Evolutionary conservation across 768 basidiomycete species (phyloP), one percentile per base, ranked within the genome.

Genomic region (Amanita inopinata): DNA sequence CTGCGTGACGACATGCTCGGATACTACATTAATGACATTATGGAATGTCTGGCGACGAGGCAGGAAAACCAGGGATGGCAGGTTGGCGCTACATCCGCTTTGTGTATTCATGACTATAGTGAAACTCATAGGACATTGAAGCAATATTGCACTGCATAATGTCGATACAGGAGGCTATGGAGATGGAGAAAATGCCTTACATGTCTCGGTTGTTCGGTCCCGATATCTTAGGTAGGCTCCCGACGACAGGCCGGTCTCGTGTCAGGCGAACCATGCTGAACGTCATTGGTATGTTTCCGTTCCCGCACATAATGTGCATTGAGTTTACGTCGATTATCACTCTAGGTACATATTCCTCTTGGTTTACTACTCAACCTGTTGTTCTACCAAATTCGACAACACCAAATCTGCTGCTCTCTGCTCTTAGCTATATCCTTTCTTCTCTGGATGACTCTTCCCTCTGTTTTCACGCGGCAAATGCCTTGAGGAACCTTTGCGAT

Each of bases 401-500:
- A 2, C 54, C 71, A 0, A 64, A 69, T 17, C 64, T 82, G 7
- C 66, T 89, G 1, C 73, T 86, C 62, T 73, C 69, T 28, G 76
- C 74, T 0, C 69, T 89, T 19, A 68, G 67, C 7, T 87, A 82
- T 53, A 78, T 89, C 20, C 79, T 81, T 0, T 64, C 78, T 11
- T 83, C 83, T 2, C 62, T 93, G 18, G 64, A 76, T 0, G 86
- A 87, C 47, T 73, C 71, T 4, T 59, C 61, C 22, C 66, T 82
- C 22, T 85, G 74, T 54, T 71, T 78, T 0, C 71, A 78, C 5
- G 89, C 90, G 1, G 90, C 91, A 0, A 80, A 81, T 37, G 78
- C 89, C 0, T 68, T 97, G 19, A 78, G 87, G 30, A 83, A 89
- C 42, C 60, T 96, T 2, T 96, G 93, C 53, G 92, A 96, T 59